Evolutionary conservation across 352 stramenopile species (phyloP).

Genomic region (Globisporangium middletonii): DNA sequence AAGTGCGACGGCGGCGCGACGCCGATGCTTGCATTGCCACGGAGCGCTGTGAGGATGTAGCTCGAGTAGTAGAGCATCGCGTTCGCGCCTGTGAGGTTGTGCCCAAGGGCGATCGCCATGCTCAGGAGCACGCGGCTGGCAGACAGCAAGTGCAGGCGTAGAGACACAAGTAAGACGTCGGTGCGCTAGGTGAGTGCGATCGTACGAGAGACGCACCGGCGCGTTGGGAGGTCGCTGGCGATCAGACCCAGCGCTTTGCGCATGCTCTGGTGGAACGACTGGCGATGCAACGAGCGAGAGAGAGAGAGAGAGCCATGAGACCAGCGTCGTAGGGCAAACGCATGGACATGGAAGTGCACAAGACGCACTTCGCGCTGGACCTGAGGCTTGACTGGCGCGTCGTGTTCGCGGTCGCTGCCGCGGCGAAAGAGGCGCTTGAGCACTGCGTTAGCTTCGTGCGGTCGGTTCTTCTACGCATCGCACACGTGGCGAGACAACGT

Average conservation of each 20-base stretch:
- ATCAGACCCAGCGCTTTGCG: not conserved
- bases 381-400: not conserved
- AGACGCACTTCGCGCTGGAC: not conserved
- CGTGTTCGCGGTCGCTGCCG: not conserved
- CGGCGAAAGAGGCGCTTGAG: conserved; percentile 22
- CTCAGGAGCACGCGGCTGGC: conserved; percentile 46
- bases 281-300: too few species aligned
- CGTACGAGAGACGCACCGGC: not conserved
- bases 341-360: not conserved
- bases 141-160: not conserved
- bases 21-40: conserved; percentile 7
- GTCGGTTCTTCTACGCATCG: conserved; percentile 34
- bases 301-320: not conserved
- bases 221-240: not conserved
- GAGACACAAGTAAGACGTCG: too few species aligned
- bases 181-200: not conserved
- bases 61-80: conserved; percentile 81
- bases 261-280: not conserved
- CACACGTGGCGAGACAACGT: too few species aligned
- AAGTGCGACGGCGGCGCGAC: conserved; percentile 12
- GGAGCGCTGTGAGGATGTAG: conserved; percentile 55
- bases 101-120: conserved; percentile 48
- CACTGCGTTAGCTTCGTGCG: conserved; percentile 32
- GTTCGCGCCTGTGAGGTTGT: conserved; percentile 62
- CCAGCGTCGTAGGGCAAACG: not conserved